Base-by-base conservation (phyloP, 305 asterid species). In the Rubia tinctorum region DNA sequence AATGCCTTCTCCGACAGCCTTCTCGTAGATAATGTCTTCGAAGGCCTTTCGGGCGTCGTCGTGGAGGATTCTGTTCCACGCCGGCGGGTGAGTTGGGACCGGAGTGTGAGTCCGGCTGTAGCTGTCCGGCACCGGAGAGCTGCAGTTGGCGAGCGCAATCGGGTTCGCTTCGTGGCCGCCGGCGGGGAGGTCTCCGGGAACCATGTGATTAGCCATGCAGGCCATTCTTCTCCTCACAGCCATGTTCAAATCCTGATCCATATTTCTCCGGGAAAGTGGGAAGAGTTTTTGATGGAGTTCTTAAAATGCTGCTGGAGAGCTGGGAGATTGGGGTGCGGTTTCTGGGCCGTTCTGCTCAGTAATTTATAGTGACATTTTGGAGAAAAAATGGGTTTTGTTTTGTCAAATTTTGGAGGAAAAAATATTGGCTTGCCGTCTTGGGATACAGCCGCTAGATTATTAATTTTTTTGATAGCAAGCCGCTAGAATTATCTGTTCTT, bases 1-100 rank as follows among this genome's bases (percentile, higher is more conserved):
- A 73, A 94, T 90, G 82, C 93, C 95, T 82, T 93, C 98, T 69
- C 90, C 98, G 64, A 78, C 91, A 13, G 97, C 90, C 69, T 93
- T 93, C 51, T 93, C 96, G 49, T 91, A 93, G 44, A 89, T 86
- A 69, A 93, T 93, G 71, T 93, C 97, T 22, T 80, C 79, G 71
- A 75, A 94, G 11, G 78, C 91, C 82, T 85, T 89, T 70, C 89
- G 91, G 74, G 89, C 75, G 13, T 93, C 96, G 65, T 90, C 96
- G 44, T 71, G 15, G 55, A 84, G 86, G 61, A 80, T 20, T 40
- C 55, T 71, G 44, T 62, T 85, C 98, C 98, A 93, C 11, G 61
- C 74, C 4, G 98, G 97, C 11, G 73, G 68, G 62, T 88, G 89
- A 6, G 82, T 75, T 22, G 96, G 82, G 9, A 93, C 97, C 40